These are phyloP conservation scores for Polyporus arcularius DNA, from an alignment of 768 basidiomycete genomes.

Conservation along the genomic window DNA sequence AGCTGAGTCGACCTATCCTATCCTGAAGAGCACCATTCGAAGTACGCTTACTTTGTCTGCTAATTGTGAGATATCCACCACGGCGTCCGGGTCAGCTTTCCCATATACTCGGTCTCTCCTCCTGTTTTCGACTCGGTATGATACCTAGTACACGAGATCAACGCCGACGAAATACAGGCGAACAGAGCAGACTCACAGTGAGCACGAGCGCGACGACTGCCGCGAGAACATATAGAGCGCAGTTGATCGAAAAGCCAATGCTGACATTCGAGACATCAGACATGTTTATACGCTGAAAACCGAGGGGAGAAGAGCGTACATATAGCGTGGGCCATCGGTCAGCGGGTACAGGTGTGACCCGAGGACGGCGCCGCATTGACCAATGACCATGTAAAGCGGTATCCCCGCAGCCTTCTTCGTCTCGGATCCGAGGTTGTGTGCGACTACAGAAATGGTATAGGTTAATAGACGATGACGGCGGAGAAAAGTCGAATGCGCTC, in stretches of 20 bases:
- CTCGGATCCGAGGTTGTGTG: constrained; percentile 78
- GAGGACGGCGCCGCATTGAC: constrained; percentile 75
- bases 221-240: constrained; percentile 57
- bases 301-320: constrained; percentile 41
- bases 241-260: constrained; percentile 38
- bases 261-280: background rate
- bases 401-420: constrained; percentile 77
- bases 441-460: constrained; percentile 38
- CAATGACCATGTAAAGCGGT: constrained; percentile 79
- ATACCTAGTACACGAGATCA: constrained; percentile 41
- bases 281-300: background rate
- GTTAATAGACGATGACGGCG: no score
- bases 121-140: constrained; percentile 64
- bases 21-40: background rate
- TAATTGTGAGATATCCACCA: constrained; percentile 61
- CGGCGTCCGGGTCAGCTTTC: constrained; percentile 43
- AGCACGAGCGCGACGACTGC: constrained; percentile 53
- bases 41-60: constrained; percentile 58
- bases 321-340: constrained; percentile 63
- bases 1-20: background rate
- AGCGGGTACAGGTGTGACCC: constrained; percentile 74
- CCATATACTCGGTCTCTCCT: constrained; percentile 57
- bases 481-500: constrained; percentile 3
- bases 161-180: no score
- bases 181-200: constrained; percentile 37